Evolutionary conservation across 1,284 basidiomycete genomes (phyloP).

Genomic region (Tremellales sp.): DNA sequence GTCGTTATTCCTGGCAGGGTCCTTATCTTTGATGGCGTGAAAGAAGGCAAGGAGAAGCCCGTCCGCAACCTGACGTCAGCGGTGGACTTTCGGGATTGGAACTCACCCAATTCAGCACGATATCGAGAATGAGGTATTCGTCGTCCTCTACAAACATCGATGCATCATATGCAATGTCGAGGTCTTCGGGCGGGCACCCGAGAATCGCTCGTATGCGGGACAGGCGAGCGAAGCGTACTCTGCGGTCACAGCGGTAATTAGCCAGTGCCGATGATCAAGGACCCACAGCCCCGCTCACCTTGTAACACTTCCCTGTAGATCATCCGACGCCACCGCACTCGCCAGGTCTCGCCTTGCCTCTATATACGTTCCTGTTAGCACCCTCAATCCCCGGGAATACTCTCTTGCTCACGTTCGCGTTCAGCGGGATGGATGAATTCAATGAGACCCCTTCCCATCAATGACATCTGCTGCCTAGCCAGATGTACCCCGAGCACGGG

Average conservation of each 20-base stretch:
- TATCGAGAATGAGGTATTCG: constrained; percentile 81
- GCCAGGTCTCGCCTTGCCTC: constrained; percentile 69
- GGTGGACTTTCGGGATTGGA: not conserved
- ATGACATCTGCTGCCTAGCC: constrained; percentile 61
- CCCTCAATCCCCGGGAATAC: not conserved
- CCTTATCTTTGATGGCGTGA: constrained; percentile 65
- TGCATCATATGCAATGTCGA: constrained; percentile 52
- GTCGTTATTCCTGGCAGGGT: constrained; percentile 72
- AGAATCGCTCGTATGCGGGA: constrained; percentile 51
- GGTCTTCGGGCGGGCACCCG: constrained; percentile 46
- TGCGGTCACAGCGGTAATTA: constrained; percentile 19
- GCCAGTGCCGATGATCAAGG: not conserved
- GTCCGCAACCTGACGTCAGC: constrained; percentile 58
- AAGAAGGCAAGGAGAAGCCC: constrained; percentile 91
- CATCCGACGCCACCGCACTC: constrained; percentile 71
- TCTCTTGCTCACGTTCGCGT: constrained; percentile 54
- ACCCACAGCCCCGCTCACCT: constrained; percentile 55
- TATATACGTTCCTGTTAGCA: constrained; percentile 10
- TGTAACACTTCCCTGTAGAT: constrained; percentile 86
- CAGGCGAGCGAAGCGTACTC: constrained; percentile 52
- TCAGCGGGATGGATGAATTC: constrained; percentile 89
- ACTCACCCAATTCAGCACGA: constrained; percentile 83
- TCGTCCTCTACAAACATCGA: constrained; percentile 67
- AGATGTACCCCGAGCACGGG: constrained; percentile 77
- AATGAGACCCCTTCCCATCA: constrained; percentile 73